phyloP scores from a whole-genome alignment of 345 rosid species.

The Euphorbia lathyris region DNA sequence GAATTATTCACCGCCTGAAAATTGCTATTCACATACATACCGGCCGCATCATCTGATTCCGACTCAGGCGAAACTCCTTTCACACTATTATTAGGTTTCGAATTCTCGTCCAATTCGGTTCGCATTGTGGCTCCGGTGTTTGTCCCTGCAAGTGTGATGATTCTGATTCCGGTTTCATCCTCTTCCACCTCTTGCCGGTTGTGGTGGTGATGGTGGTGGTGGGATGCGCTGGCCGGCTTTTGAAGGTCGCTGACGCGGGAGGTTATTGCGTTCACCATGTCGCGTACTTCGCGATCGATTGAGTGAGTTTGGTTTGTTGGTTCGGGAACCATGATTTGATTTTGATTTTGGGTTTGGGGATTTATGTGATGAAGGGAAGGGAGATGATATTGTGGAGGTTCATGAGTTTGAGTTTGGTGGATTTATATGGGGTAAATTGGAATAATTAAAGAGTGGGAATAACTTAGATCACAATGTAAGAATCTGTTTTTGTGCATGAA shows the following conservation, averaged over 20 bases:
- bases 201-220: constrained; percentile 13
- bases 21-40: constrained; percentile 79
- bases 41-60: constrained; percentile 40
- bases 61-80: neutral
- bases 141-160: constrained; percentile 74
- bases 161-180: constrained; percentile 40
- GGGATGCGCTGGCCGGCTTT: constrained; percentile 41
- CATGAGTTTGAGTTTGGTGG: neutral
- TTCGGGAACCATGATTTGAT: constrained; percentile 33
- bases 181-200: constrained; percentile 25
- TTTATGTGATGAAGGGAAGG: neutral
- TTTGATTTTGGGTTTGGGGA: too few relatives aligned
- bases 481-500: constrained; percentile 15
- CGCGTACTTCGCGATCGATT: constrained; percentile 35
- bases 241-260: constrained; percentile 31
- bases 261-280: constrained; percentile 52
- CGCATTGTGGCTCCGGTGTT: constrained; percentile 78
- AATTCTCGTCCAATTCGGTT: constrained; percentile 50
- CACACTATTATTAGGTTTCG: constrained; percentile 9
- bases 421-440: constrained; percentile 3
- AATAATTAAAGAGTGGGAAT: constrained; percentile 26
- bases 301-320: constrained; percentile 24
- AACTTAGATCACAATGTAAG: constrained; percentile 41
- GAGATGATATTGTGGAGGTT: neutral
- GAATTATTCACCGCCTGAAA: constrained; percentile 92